Percentiles rank a stretch among this genome's conserved stretches.
Evolutionary conservation across 768 basidiomycete species (phyloP).

Genomic region (Calocybe gangraenosa): DNA sequence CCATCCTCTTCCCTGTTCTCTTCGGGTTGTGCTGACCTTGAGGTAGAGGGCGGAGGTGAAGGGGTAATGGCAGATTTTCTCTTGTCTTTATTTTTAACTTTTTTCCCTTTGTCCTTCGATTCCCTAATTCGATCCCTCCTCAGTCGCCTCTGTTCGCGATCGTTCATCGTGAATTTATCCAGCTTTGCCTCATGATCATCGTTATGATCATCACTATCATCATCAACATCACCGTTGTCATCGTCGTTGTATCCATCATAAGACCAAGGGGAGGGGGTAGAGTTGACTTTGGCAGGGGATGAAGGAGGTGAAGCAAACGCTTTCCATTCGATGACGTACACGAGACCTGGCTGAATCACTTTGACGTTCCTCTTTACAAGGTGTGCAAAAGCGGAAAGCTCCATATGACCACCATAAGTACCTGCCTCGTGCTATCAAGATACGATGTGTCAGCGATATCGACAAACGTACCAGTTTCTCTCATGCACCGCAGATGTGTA

Average conservation of each 20-base stretch:
- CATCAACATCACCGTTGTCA: conserved; percentile 1
- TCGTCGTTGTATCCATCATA: conserved; percentile 12
- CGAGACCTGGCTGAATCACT: conserved; percentile 88
- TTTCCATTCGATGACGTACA: conserved; percentile 85
- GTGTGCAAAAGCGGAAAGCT: conserved; percentile 89
- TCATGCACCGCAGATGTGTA: conserved; percentile 72
- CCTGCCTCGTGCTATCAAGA: conserved; percentile 32
- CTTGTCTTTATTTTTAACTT: conserved; percentile 12
- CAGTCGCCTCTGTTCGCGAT: conserved; percentile 41
- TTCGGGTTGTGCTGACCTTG: neutral
- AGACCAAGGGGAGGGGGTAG: conserved; percentile 5
- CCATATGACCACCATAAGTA: conserved; percentile 91
- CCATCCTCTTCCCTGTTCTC: conserved; percentile 17
- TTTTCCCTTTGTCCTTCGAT: conserved; percentile 2
- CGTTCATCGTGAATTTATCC: conserved; percentile 12
- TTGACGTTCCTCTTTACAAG: conserved; percentile 77
- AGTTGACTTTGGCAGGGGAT: conserved; percentile 9
- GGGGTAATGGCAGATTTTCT: neutral
- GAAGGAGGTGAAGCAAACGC: conserved; percentile 45
- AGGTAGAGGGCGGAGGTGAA: neutral
- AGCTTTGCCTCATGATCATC: conserved; percentile 5
- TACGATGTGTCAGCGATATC: no score
- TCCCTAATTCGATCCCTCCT: conserved; percentile 31
- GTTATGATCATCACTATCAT: conserved; percentile 20
- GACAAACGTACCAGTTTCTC: conserved; percentile 57